phyloP scores from a whole-genome alignment of 306 rosid species.

The Chamaecrista fasciculata region DNA sequence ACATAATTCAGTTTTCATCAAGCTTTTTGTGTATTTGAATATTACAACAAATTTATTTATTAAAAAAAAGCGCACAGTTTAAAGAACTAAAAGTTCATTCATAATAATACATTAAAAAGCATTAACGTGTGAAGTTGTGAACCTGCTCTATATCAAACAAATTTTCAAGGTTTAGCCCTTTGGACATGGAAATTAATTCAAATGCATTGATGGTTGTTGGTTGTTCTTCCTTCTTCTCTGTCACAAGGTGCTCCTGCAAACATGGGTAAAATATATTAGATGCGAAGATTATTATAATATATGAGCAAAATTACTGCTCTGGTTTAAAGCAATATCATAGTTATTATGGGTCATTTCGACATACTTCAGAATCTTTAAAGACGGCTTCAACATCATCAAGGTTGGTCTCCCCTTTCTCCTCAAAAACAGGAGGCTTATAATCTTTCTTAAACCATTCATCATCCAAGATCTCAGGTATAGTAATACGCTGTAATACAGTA shows the following conservation, averaged over 20 bases:
- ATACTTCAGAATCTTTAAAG: constrained; percentile 88
- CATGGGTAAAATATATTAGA: constrained; percentile 20
- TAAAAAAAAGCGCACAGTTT: no score
- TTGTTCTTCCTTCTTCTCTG: constrained; percentile 92
- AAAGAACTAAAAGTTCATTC: background rate
- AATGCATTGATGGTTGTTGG: constrained; percentile 93
- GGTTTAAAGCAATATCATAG: constrained; percentile 10
- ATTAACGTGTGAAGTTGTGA: constrained; percentile 16
- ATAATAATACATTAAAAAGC: background rate
- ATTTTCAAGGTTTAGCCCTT: constrained; percentile 90
- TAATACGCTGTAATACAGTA: constrained; percentile 70
- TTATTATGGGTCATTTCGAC: constrained; percentile 33
- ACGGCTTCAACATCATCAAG: constrained; percentile 97
- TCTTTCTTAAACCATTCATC: constrained; percentile 97
- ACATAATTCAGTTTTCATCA: background rate
- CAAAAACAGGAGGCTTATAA: constrained; percentile 76
- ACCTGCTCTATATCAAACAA: constrained; percentile 95
- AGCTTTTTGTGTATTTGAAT: constrained; percentile 3
- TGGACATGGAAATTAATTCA: constrained; percentile 92
- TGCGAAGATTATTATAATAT: constrained; percentile 1
- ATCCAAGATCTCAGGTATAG: constrained; percentile 66
- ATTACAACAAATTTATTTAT: background rate
- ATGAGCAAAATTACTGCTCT: constrained; percentile 15
- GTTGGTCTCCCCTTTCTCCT: constrained; percentile 74
- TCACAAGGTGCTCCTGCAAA: constrained; percentile 88